These are phyloP conservation scores for Scedosporium boydii DNA, from an alignment of 2,329 filamentous ascomycete species.

Conservation along the genomic window DNA sequence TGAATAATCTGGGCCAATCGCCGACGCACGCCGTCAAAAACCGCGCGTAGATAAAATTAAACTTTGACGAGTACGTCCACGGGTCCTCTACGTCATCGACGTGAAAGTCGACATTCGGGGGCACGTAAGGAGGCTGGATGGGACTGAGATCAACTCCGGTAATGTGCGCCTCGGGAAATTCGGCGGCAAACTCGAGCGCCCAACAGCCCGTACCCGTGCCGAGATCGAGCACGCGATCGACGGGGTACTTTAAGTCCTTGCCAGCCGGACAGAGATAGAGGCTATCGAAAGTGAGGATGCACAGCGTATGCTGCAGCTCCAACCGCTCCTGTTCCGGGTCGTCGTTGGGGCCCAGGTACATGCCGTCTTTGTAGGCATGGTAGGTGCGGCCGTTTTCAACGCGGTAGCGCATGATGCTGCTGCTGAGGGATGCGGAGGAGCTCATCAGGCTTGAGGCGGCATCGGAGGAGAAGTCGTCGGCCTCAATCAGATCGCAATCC, in stretches of 20 bases:
- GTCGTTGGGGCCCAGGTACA: slow-evolving; percentile 26
- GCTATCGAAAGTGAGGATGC: slow-evolving; percentile 21
- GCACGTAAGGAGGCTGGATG: slow-evolving; percentile 48
- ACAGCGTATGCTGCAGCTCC: slow-evolving; percentile 27
- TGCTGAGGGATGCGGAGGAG: slow-evolving; percentile 25
- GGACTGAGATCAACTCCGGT: slow-evolving; percentile 47
- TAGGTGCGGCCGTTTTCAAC: slow-evolving; percentile 40
- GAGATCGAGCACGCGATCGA: slow-evolving; percentile 44
- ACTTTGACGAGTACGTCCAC: slow-evolving; percentile 28
- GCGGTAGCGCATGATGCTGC: slow-evolving; percentile 31
- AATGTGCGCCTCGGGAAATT: slow-evolving; percentile 24
- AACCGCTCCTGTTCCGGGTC: slow-evolving; percentile 27
- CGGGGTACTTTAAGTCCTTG: slow-evolving; percentile 30
- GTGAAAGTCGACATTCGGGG: slow-evolving; percentile 53
- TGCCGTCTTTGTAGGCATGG: slow-evolving; percentile 34
- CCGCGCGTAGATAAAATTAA: slow-evolving; percentile 21
- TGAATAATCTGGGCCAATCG: slow-evolving; percentile 19
- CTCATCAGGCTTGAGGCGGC: slow-evolving; percentile 19
- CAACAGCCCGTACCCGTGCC: slow-evolving; percentile 52
- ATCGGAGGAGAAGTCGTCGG: slow-evolving; percentile 18
- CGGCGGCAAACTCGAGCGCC: slow-evolving; percentile 48
- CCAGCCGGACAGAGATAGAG: slow-evolving; percentile 44
- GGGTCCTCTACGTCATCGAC: slow-evolving; percentile 53
- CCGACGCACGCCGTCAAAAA: slow-evolving; percentile 16
- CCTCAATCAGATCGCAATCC: not conserved